phyloP scores from a whole-genome alignment of 2,329 filamentous ascomycete genomes.

The Incumbomyces delicatus region DNA sequence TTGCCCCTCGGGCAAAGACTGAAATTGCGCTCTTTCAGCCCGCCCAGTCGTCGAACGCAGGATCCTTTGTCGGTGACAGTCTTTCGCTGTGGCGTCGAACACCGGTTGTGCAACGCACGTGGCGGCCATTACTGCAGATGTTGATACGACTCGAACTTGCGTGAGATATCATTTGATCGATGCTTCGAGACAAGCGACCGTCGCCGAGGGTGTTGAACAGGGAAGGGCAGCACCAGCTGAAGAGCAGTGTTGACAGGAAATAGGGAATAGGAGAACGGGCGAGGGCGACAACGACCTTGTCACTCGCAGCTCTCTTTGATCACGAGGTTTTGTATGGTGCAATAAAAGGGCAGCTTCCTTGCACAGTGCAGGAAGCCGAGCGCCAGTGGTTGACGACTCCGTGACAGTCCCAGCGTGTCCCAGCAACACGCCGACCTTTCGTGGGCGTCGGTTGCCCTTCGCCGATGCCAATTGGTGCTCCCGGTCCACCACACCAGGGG shows the following conservation, averaged over 20 bases:
- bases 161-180: conserved; percentile 9
- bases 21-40: conserved; percentile 32
- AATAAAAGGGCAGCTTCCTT: conserved; percentile 3
- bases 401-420: neutral
- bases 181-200: neutral
- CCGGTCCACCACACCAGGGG: too few species aligned
- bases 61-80: conserved; percentile 33
- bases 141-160: conserved; percentile 3
- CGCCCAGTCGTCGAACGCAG: conserved; percentile 34
- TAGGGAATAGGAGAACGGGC: conserved; percentile 3
- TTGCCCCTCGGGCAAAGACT: conserved; percentile 20
- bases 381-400: neutral
- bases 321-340: conserved; percentile 7
- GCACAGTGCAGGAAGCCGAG: conserved; percentile 4
- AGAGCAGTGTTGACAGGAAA: neutral
- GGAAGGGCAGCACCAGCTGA: neutral
- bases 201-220: neutral
- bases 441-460: neutral
- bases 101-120: conserved; percentile 32
- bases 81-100: conserved; percentile 32
- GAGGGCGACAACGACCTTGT: conserved; percentile 8
- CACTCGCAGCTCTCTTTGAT: conserved; percentile 7
- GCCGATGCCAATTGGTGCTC: neutral
- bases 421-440: neutral
- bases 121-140: conserved; percentile 33